A percentile compares a stretch with the other conserved stretches of the same genome.
phyloP scores from a whole-genome alignment of 1,139 yeast species.

The Scheffersomyces titani region DNA sequence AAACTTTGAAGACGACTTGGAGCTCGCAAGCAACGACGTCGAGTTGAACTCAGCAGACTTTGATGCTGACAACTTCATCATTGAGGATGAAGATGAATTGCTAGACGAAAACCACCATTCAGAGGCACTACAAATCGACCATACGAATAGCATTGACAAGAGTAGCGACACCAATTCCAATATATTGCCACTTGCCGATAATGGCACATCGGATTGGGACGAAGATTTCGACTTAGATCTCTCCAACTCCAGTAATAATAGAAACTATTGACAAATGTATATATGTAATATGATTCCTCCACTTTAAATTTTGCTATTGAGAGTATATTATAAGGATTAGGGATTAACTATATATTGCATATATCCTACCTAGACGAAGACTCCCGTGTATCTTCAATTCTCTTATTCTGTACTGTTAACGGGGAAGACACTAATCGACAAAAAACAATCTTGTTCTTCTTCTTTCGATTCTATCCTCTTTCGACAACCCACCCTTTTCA shows the following conservation, averaged over 20 bases:
- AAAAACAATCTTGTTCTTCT: constrained; percentile 46
- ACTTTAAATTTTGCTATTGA: background rate
- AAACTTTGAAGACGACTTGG: constrained; percentile 38
- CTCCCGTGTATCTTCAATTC: background rate
- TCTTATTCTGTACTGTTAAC: background rate
- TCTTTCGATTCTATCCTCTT: constrained; percentile 42
- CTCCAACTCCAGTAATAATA: background rate
- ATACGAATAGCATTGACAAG: background rate
- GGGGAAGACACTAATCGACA: constrained; percentile 22
- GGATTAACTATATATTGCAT: background rate
- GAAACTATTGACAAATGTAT: constrained; percentile 2
- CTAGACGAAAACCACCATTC: background rate
- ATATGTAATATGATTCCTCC: background rate
- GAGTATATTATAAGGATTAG: background rate
- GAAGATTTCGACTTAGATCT: constrained; percentile 1
- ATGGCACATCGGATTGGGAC: background rate
- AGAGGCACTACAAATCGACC: background rate
- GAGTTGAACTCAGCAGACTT: constrained; percentile 37
- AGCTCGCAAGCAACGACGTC: constrained; percentile 27
- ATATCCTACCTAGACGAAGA: background rate
- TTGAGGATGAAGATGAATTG: constrained; percentile 28
- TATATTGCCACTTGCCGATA: background rate
- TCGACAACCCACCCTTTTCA: constrained; percentile 23
- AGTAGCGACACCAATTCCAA: constrained; percentile 10
- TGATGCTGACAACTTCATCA: constrained; percentile 40